Evolutionary conservation across 805 yeast genomes (phyloP).

Genomic region (Pichia scutulata): DNA sequence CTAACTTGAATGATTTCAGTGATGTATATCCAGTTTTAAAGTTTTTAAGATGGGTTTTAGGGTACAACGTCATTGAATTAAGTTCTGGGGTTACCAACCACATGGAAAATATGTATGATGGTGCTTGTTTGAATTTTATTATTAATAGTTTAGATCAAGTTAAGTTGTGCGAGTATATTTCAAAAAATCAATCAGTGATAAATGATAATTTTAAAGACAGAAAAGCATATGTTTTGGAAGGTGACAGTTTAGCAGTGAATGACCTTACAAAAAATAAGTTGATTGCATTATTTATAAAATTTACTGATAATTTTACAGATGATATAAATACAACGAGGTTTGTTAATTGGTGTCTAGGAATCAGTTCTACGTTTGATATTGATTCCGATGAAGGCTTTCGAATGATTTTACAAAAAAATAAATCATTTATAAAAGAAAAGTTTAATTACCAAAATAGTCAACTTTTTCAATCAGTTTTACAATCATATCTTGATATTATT

Average conservation of each 20-base stretch:
- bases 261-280: not conserved
- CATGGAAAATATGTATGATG: not conserved
- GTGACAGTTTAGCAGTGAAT: not conserved
- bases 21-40: slow-evolving; percentile 1
- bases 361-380: not conserved
- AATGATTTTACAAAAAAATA: not conserved
- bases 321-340: not conserved
- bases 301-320: not conserved
- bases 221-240: not conserved
- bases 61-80: not conserved
- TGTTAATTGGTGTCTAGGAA: slow-evolving; percentile 2
- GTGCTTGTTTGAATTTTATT: not conserved
- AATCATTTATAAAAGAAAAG: not conserved
- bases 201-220: not conserved
- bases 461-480: not conserved
- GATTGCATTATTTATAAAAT: not conserved
- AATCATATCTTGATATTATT: not conserved
- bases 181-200: not conserved
- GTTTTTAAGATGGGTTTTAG: slow-evolving; percentile 12
- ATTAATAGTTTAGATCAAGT: not conserved
- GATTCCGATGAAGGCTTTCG: not conserved
- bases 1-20: not conserved
- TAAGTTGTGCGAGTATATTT: not conserved
- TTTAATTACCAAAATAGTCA: not conserved
- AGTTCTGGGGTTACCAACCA: not conserved